Conservation (phyloP, 768 basidiomycete species). For the Suillus cothurnatus region DNA sequence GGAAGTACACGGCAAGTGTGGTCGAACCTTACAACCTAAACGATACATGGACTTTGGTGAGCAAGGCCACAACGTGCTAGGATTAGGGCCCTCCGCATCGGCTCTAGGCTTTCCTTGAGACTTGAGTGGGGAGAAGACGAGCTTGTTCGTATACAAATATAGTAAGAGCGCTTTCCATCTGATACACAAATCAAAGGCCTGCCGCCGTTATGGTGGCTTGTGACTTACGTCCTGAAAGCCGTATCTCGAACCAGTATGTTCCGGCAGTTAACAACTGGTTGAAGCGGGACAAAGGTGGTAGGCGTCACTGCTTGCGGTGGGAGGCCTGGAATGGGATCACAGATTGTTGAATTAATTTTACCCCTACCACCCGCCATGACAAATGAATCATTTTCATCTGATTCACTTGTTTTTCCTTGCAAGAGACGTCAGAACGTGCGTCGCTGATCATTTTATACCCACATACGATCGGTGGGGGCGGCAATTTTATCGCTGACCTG, state of each 20-base stretch:
- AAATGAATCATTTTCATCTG: not conserved
- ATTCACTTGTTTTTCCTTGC: slow-evolving; percentile 14
- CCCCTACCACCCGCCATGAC: slow-evolving; percentile 12
- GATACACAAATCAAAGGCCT: not conserved
- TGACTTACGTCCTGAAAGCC: slow-evolving; percentile 30
- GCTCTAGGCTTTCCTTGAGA: slow-evolving; percentile 15
- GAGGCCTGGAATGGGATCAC: not conserved
- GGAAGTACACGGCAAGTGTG: not conserved
- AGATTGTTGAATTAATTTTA: slow-evolving; percentile 8
- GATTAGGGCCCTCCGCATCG: not conserved
- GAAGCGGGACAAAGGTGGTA: slow-evolving; percentile 10
- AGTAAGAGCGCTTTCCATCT: slow-evolving; percentile 44
- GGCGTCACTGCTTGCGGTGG: not conserved
- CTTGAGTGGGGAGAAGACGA: slow-evolving; percentile 36
- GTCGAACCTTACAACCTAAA: slow-evolving; percentile 39
- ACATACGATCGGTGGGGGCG: too few species aligned
- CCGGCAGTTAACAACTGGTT: slow-evolving; percentile 19
- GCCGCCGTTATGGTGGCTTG: not conserved
- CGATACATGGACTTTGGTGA: slow-evolving; percentile 50
- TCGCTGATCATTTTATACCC: not conserved
- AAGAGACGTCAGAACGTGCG: not conserved
- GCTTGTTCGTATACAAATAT: slow-evolving; percentile 40
- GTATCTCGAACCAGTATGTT: slow-evolving; percentile 28
- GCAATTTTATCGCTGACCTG: not conserved
- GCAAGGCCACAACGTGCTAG: slow-evolving; percentile 22